Evolutionary conservation across 2,329 filamentous ascomycete genomes (phyloP).

Genomic region (Calonectria hawksworthii): DNA sequence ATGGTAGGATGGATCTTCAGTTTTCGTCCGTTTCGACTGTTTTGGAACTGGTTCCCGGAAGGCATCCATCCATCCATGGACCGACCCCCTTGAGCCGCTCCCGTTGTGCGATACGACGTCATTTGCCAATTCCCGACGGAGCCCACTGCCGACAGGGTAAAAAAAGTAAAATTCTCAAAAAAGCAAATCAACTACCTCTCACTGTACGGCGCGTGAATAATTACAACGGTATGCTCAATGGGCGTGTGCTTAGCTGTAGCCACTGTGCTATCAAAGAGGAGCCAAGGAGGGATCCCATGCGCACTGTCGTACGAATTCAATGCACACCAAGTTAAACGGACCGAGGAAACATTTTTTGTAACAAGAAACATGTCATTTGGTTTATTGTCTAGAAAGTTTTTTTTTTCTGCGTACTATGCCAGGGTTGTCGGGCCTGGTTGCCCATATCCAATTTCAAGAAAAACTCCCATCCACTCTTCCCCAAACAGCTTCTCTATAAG

Average conservation of each 20-base stretch:
- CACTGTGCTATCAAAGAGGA: background rate
- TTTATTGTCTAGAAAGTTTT: conserved; percentile 2
- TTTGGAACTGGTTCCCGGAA: background rate
- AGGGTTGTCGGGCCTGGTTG: conserved; percentile 9
- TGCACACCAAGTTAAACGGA: background rate
- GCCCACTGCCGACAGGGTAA: background rate
- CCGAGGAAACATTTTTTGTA: background rate
- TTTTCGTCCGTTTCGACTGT: conserved; percentile 4
- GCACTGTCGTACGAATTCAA: background rate
- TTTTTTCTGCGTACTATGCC: conserved; percentile 11
- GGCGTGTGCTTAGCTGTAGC: background rate
- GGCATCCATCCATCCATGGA: too few relatives aligned
- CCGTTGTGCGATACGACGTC: conserved; percentile 8
- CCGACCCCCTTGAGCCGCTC: background rate
- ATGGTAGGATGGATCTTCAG: conserved; percentile 1
- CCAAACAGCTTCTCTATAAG: background rate
- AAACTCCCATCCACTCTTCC: conserved; percentile 5
- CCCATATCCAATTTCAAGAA: conserved; percentile 8
- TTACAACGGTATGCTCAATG: background rate
- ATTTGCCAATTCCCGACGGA: conserved; percentile 1
- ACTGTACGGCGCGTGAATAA: background rate
- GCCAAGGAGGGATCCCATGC: background rate
- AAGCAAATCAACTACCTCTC: conserved; percentile 3
- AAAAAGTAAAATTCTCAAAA: background rate
- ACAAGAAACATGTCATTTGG: conserved; percentile 3